Evolutionary conservation across 495 filamentous ascomycete genomes (phyloP), one percentile per base, ranked within the genome.

Genomic region (Talaromyces thailandensis): DNA sequence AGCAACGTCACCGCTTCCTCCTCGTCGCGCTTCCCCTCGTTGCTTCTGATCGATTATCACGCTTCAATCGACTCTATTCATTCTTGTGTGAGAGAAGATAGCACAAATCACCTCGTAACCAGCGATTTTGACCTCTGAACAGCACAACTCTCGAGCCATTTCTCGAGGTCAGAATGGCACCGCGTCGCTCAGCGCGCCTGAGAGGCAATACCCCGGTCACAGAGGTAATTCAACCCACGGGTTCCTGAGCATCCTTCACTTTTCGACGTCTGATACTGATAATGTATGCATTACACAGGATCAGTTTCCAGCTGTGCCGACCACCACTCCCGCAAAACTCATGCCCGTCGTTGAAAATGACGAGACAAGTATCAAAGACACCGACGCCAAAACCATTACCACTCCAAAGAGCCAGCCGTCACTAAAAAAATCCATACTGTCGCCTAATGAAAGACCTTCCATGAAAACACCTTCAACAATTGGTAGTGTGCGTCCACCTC

Each of bases 401-500:
- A 45, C 62, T 2, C 58, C 59, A 64, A 60, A 71, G 65, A 62
- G 64, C 63, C 18, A 37, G 58, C 48, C 45, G 43, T 62, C 53
- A 29, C 64, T 62, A 26, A 70, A 68, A 60, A 68, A 63, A 6
- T 62, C 67, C 4, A 60, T 31, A 24, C 52, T 61, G 56, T 59
- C 63, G 16, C 32, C 64, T 12, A 63, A 67, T 26, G 62, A 57
- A 32, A 67, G 66, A 23, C 24, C 55, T 31, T 26, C 81, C 8
- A 63, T 79, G 31, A 84, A 84, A 67, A 84, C 82, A 2, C 82
- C 82, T 28, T 79, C 74, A 16, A 78, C 71, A 12, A 64, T 56
- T 12, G 64, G 67, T 24, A 63, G 70, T 18, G 51, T 72, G 24
- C 73, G 76, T 61, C 84, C 87, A 4, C 73, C 86, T 51, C 77